A percentile compares a stretch with the other conserved stretches of the same genome.
These are phyloP conservation scores for Dothiorella sarmentorum DNA, from an alignment of 2,329 filamentous ascomycete genomes.

Conservation along the genomic window DNA sequence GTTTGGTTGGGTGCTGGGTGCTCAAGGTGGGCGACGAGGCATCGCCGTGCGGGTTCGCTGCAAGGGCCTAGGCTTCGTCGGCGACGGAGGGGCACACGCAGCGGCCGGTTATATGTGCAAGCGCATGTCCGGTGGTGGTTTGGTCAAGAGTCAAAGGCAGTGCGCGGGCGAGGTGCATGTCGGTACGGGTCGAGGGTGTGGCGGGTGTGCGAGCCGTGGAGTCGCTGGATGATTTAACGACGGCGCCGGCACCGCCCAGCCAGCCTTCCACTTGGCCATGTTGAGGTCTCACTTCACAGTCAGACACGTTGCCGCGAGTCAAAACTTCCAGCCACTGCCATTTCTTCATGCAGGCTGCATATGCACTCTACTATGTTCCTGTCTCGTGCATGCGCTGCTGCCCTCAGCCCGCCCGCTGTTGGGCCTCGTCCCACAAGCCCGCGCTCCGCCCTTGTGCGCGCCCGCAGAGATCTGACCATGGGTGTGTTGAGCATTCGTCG, in stretches of 20 bases:
- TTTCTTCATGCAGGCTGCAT: slow-evolving; percentile 14
- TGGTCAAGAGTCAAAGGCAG: slow-evolving; percentile 2
- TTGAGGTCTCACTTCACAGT: slow-evolving; percentile 4
- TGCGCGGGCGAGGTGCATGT: slow-evolving; percentile 15
- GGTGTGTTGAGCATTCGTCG: slow-evolving; percentile 4
- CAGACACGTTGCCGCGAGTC: slow-evolving; percentile 8
- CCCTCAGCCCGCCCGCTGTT: not conserved
- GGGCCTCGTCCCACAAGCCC: not conserved
- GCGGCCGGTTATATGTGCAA: slow-evolving; percentile 11
- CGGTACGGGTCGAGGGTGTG: slow-evolving; percentile 12
- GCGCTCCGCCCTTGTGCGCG: not conserved
- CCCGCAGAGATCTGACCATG: slow-evolving; percentile 6
- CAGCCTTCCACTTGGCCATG: not conserved
- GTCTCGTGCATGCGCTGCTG: not conserved
- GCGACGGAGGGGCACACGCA: slow-evolving; percentile 11
- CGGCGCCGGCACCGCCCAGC: not conserved
- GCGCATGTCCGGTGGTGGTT: slow-evolving; percentile 6
- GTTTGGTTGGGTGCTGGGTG: slow-evolving; percentile 3
- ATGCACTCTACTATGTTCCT: not conserved
- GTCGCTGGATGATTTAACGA: slow-evolving; percentile 15
- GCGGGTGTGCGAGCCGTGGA: slow-evolving; percentile 6
- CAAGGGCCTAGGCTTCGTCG: slow-evolving; percentile 15
- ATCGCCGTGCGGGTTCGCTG: slow-evolving; percentile 17
- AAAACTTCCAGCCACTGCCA: not conserved
- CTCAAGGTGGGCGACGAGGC: slow-evolving; percentile 14